Base-by-base conservation (phyloP, 1,284 basidiomycete genomes). In the Marasmius sp. region DNA sequence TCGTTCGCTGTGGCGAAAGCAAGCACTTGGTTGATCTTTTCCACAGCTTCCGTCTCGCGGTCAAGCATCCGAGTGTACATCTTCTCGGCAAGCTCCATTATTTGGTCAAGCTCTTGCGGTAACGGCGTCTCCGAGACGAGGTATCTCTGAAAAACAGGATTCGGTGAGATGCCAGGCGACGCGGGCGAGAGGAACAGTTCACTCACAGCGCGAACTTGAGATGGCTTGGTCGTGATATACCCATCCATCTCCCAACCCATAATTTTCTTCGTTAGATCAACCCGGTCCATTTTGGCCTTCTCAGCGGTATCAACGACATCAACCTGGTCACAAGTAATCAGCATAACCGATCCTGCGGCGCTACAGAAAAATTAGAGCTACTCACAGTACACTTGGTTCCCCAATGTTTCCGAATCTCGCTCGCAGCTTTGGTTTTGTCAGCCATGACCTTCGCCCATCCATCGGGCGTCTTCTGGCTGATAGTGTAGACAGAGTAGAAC, bases 401-500 rank as follows among this genome's bases (percentile, higher is more conserved):
- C 81, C 79, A 81, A 51, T 74, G 64, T 34, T 64, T 64, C 49
- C 74, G 71, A 34, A 85, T 74, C 0, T 73, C 72, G 48, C 65
- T 71, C 0, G 79, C 79, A 11, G 74, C 73, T 14, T 67, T 61
- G 6, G 73, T 75, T 3, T 65, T 69, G 61, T 80, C 77, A 8
- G 64, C 64, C 53, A 72, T 53, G 7, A 81, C 70, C 39, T 74
- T 71, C n/a, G 67, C 20, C 27, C 27, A 27, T 27, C 27, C 27
- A 27, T 27, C 27, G 70, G 71, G 76, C 1, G 72, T 73, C 3
- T 61, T 61, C 8, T 70, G 66, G 5, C 72, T 76, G 61, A 83
- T 72, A 39, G 79, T 74, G 66, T 82, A 84, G 6, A 75, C 64
- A 1, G 78, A 73, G 63, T 80, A 85, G 62, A 75, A 79, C 0